Percentiles rank a stretch among this genome's conserved stretches.
Conservation (phyloP, 1,139 yeast species). For the Blastobotrys persicus region DNA sequence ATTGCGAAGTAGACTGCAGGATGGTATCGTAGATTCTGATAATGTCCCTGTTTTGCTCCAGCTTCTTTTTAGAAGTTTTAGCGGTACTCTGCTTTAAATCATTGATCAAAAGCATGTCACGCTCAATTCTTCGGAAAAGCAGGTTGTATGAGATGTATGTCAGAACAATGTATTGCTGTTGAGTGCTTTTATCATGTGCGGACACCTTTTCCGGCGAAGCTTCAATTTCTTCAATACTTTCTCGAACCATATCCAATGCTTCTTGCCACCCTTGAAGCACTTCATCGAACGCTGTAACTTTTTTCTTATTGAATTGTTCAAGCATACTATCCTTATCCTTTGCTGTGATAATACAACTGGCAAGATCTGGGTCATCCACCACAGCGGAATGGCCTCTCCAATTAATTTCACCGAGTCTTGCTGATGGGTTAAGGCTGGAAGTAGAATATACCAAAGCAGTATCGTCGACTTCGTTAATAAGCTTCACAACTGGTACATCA, state of each 20-base stretch:
- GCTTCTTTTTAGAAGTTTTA: constrained; percentile 24
- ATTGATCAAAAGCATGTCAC: constrained; percentile 58
- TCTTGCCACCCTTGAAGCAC: constrained; percentile 57
- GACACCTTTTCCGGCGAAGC: constrained; percentile 42
- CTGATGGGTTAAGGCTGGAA: constrained; percentile 23
- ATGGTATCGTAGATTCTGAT: constrained; percentile 52
- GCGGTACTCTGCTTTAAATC: constrained; percentile 34
- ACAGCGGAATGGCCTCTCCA: constrained; percentile 79
- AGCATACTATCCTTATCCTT: constrained; percentile 30
- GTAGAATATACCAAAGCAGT: constrained; percentile 22
- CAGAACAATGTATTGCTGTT: constrained; percentile 69
- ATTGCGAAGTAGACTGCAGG: constrained; percentile 49
- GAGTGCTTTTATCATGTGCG: constrained; percentile 50
- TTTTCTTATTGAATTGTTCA: constrained; percentile 25
- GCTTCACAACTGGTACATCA: constrained; percentile 19
- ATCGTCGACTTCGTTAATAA: constrained; percentile 24
- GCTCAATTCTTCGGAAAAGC: constrained; percentile 62
- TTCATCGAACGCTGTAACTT: constrained; percentile 43
- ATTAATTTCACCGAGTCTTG: constrained; percentile 41
- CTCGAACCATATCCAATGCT: constrained; percentile 50
- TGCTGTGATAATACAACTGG: constrained; percentile 49
- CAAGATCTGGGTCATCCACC: constrained; percentile 69
- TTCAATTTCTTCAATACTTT: constrained; percentile 46
- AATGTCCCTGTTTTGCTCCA: constrained; percentile 46
- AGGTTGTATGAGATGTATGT: constrained; percentile 73